Base-by-base conservation (phyloP, 495 filamentous ascomycete species). In the Oidiodendron maius region DNA sequence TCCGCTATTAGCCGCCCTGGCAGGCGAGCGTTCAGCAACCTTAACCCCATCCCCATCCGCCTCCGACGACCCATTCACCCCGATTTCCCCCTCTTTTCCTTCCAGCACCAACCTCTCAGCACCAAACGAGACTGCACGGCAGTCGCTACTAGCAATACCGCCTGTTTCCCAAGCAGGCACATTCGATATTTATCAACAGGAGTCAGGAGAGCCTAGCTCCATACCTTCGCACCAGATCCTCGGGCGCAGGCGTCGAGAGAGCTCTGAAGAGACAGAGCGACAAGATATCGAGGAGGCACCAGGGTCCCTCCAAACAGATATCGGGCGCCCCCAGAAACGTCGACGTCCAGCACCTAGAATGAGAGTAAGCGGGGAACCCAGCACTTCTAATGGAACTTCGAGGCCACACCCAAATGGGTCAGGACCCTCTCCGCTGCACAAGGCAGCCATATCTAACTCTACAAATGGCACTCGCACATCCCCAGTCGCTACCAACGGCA, bases 51-150 rank as follows among this genome's bases (percentile, higher is more conserved):
- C 58, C 58, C 52, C 51, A 58, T 57, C 48, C 58, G 58, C 42
- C 48, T 55, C 72, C 68, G 69, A 69, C 68, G 58, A 60, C 61
- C 63, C 66, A 64, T 65, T 61, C 60, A 64, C 64, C 55, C 66
- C 68, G 66, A 68, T 61, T 48, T 20, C 55, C 46, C 58, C 64
- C 52, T 58, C 50, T 40, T 40, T 52, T 56, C 52, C 70, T 55
- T 45, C 66, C 51, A 63, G 60, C 66, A 69, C 63, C 46, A 48
- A 52, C 42, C 35, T 61, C 61, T 62, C 68, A 53, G 59, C 61
- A 51, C 64, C 55, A 47, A 49, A 55, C 54, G 44, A 37, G 8
- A 43, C 23, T 12, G 39, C 35, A 22, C 35, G 43, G 18, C 25
- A 36, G 17, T 15, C 21, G 40, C 41, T 41, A 24, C 21, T 44